Base-by-base conservation (phyloP, 768 basidiomycete genomes). In the Kwoniella bestiolae region DNA sequence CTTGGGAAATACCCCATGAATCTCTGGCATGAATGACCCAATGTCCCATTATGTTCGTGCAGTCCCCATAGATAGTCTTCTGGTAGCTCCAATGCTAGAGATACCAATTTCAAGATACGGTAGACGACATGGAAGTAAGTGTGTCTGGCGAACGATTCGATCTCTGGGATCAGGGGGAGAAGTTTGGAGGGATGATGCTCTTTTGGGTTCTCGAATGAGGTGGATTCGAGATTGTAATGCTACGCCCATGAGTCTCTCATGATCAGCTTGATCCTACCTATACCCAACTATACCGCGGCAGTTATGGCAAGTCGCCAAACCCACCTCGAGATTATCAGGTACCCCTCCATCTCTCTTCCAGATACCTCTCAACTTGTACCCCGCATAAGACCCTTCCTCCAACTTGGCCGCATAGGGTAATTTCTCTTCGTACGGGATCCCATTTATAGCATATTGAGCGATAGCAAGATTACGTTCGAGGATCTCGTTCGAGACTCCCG, bases 171-270 rank as follows among this genome's bases (percentile, higher is more conserved):
- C 26, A 63, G 60, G 5, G 69, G 69, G 9, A 63, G 61, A 9
- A 70, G 53, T 44, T 56, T 35, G 8, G 63, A 52, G 6, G 67
- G 70, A 50, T 72, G 70, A 23, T 69, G 41, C 5, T 18, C n/a
- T 9, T 47, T 21, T 23, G 57, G 46, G 16, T 55, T 38, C n/a
- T 63, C 56, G 51, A 74, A 68, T 16, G 69, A 68, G 2, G 60
- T 47, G 2, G 67, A 68, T 60, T 74, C 72, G n/a, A 74, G 65
- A 49, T 74, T 74, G 61, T 71, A 71, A 45, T 70, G 69, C 72
- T 74, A 23, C n/a, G n/a, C n/a, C n/a, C n/a, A n/a, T n/a, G n/a
- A n/a, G n/a, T n/a, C n/a, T n/a, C n/a, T n/a, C n/a, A n/a, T n/a
- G n/a, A n/a, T n/a, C n/a, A n/a, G n/a, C n/a, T n/a, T n/a, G n/a